Conservation (phyloP, 2,329 filamentous ascomycete genomes). For the Xylogone sp. region DNA sequence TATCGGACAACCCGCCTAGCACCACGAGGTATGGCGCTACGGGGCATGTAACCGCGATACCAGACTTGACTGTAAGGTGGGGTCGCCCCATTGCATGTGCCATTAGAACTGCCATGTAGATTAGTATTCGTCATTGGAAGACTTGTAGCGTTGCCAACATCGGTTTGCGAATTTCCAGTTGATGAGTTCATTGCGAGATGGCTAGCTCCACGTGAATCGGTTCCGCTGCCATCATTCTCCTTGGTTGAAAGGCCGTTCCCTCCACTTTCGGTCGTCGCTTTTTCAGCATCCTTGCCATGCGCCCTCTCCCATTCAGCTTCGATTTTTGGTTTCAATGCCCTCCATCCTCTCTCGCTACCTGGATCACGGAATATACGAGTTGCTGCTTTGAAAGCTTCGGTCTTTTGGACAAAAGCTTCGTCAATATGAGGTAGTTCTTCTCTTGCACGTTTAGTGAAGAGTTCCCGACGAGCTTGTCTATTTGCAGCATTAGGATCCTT, state of each 20-base stretch:
- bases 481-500: constrained; percentile 20
- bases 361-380: constrained; percentile 25
- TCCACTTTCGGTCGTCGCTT: not conserved
- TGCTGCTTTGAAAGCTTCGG: constrained; percentile 23
- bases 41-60: not conserved
- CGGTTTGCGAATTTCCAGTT: not conserved
- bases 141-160: not conserved
- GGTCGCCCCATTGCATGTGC: not conserved
- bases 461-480: constrained; percentile 18
- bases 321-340: constrained; percentile 27
- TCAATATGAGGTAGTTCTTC: constrained; percentile 23
- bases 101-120: not conserved
- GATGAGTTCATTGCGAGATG: not conserved
- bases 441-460: constrained; percentile 20
- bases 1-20: not conserved
- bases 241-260: not conserved
- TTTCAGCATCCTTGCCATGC: not conserved
- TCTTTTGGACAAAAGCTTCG: constrained; percentile 18
- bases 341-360: constrained; percentile 27
- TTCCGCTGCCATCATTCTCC: not conserved
- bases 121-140: not conserved
- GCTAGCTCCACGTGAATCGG: not conserved
- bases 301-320: constrained; percentile 3
- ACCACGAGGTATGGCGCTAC: not conserved
- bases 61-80: not conserved